These are phyloP conservation scores for Globomyces pollinis-pini DNA, from an alignment of 192 early-diverging fungal species.

Conservation along the genomic window DNA sequence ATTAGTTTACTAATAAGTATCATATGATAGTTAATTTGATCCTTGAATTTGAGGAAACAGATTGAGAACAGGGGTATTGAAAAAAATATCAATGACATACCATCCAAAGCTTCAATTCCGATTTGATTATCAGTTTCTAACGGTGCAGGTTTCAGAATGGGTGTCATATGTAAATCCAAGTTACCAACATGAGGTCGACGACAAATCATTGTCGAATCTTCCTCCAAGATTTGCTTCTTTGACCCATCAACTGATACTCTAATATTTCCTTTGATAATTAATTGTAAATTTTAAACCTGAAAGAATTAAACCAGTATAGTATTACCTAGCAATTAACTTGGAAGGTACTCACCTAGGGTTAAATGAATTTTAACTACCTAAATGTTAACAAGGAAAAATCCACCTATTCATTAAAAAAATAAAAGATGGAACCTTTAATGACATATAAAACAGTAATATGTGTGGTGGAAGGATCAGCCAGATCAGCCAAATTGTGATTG, in stretches of 20 bases:
- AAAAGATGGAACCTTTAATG: constrained; percentile 38
- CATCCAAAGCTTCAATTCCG: no score
- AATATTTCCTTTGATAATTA: no score
- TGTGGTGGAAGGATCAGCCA: constrained; percentile 15
- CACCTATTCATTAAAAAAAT: background rate
- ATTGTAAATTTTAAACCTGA: background rate
- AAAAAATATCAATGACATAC: no score
- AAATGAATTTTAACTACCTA: constrained; percentile 18
- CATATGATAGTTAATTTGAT: no score
- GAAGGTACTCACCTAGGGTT: no score
- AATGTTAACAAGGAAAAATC: constrained; percentile 17
- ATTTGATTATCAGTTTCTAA: no score
- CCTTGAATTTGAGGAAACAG: no score
- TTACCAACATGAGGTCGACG: constrained; percentile 52
- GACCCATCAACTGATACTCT: constrained; percentile 25
- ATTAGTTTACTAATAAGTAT: no score
- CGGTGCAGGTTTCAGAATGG: constrained; percentile 10
- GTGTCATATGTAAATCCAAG: constrained; percentile 40
- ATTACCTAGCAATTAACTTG: background rate
- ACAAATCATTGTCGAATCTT: constrained; percentile 46
- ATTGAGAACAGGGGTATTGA: no score
- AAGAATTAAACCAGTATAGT: background rate
- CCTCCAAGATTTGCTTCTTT: constrained; percentile 13
- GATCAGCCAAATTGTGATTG: constrained; percentile 21
- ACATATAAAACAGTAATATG: constrained; percentile 51